Conservation (phyloP, 1,284 basidiomycete species). For the Leucoagaricus sp. region DNA sequence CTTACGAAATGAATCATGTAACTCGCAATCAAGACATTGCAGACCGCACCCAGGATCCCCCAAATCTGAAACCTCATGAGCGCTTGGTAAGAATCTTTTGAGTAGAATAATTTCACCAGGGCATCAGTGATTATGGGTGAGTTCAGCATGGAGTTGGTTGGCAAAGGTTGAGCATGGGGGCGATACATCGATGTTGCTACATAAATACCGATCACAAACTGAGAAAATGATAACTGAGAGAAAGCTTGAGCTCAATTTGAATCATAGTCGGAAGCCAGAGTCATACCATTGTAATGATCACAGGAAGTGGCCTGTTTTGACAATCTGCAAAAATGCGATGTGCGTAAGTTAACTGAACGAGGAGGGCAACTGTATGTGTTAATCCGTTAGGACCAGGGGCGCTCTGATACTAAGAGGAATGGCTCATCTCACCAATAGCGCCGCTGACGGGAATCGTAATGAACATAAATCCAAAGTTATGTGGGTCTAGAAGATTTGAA, state of each 20-base stretch:
- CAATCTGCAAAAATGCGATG: not conserved
- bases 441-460: conserved; percentile 2
- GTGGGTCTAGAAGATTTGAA: not conserved
- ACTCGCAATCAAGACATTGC: conserved; percentile 2
- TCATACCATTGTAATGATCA: not conserved
- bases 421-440: conserved; percentile 1
- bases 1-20: conserved; percentile 3
- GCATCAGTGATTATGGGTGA: not conserved
- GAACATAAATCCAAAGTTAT: not conserved
- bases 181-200: too few species aligned
- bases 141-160: not conserved
- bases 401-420: not conserved
- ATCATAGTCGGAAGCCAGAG: not conserved
- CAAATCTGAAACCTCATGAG: not conserved
- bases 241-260: too few species aligned
- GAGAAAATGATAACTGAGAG: not conserved
- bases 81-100: not conserved
- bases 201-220: too few species aligned
- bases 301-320: not conserved
- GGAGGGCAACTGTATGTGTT: conserved; percentile 1
- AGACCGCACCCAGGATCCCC: not conserved
- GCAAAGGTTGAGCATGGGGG: too few species aligned
- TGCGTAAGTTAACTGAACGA: conserved; percentile 3
- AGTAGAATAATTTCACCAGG: not conserved
- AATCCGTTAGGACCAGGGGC: too few species aligned